Evolutionary conservation across 257 asterid species (phyloP).

Genomic region (Avicennia marina): DNA sequence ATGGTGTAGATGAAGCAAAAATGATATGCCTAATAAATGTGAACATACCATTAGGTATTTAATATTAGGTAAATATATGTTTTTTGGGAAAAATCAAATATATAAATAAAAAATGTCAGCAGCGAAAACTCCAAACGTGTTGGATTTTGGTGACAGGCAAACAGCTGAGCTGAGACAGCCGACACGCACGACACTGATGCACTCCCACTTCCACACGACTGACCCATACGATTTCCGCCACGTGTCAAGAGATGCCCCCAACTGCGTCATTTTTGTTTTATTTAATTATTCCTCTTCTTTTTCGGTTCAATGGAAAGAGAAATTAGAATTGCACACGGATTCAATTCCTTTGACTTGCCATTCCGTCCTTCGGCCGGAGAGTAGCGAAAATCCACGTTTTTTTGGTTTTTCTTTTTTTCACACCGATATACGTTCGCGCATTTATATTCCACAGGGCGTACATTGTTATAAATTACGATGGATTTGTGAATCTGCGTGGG

Average conservation of each 20-base stretch:
- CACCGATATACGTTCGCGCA: no score
- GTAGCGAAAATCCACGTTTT: no score
- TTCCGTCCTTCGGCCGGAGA: no score
- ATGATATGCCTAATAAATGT: no score
- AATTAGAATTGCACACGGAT: background rate
- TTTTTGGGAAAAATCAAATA: background rate
- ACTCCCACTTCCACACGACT: slow-evolving; percentile 19
- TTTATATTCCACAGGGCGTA: no score
- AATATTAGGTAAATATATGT: no score
- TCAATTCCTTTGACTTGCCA: no score
- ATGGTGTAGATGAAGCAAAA: no score
- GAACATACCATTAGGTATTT: no score
- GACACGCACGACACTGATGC: slow-evolving; percentile 15
- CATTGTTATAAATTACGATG: no score
- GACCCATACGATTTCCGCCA: slow-evolving; percentile 11
- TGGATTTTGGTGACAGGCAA: slow-evolving; percentile 12
- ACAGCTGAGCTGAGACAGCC: slow-evolving; percentile 3
- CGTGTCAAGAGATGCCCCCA: slow-evolving; percentile 30
- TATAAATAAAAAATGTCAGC: background rate
- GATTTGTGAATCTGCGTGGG: slow-evolving; percentile 25
- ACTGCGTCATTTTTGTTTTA: slow-evolving; percentile 30
- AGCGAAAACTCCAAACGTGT: background rate
- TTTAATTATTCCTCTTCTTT: slow-evolving; percentile 1
- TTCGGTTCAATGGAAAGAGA: background rate
- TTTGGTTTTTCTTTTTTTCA: no score